These are phyloP conservation scores for Plasmodium gaboni DNA, from an alignment of 169 alveolate genomes.

Conservation along the genomic window DNA sequence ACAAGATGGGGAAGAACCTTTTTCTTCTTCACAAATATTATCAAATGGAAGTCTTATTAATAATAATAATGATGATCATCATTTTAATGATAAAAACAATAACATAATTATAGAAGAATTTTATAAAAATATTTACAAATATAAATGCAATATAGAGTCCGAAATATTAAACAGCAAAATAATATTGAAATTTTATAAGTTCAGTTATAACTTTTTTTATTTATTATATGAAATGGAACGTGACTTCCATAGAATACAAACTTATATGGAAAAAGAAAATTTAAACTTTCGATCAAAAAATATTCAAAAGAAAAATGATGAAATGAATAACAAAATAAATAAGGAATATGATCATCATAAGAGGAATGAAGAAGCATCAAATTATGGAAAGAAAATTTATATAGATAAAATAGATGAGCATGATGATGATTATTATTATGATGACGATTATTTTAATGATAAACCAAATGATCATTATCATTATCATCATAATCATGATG, in stretches of 20 bases:
- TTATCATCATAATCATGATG: too few relatives aligned
- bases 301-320: not conserved
- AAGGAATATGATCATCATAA: not conserved
- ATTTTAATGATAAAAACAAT: not conserved
- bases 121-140: not conserved
- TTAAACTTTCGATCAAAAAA: not conserved
- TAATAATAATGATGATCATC: too few relatives aligned
- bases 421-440: not conserved
- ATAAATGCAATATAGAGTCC: constrained; percentile 8
- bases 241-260: constrained; percentile 47
- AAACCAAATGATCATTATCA: not conserved
- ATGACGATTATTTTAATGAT: not conserved
- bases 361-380: not conserved
- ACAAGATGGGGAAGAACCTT: not conserved
- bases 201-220: constrained; percentile 68
- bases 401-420: not conserved
- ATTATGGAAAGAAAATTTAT: not conserved
- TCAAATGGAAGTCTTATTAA: too few relatives aligned
- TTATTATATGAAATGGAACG: constrained; percentile 59
- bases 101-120: constrained; percentile 5
- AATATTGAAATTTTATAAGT: constrained; percentile 56
- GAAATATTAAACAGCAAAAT: constrained; percentile 63
- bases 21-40: not conserved
- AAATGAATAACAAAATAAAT: not conserved
- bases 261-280: constrained; percentile 64